Evolutionary conservation across 805 yeast species (phyloP).

Genomic region (Candida qinlingensis): DNA sequence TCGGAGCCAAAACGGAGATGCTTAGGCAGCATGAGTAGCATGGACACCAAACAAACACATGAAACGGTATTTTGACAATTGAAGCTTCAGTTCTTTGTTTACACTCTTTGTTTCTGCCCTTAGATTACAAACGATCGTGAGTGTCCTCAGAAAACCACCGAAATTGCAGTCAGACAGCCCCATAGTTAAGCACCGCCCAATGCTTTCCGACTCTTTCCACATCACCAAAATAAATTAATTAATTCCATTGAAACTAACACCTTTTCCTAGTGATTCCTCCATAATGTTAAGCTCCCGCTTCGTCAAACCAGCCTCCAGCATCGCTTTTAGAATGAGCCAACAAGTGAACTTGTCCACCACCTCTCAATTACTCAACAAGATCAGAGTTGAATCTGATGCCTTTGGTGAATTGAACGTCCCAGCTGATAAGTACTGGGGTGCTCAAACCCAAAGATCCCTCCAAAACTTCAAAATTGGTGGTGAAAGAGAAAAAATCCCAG

Average conservation of each 20-base stretch:
- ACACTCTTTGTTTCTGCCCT: too few relatives aligned
- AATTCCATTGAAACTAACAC: background rate
- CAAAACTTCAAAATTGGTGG: slow-evolving; percentile 97
- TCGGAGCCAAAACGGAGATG: background rate
- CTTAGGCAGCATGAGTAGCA: too few relatives aligned
- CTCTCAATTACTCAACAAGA: slow-evolving; percentile 7
- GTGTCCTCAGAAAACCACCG: too few relatives aligned
- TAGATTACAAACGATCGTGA: too few relatives aligned
- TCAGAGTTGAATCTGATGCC: slow-evolving; percentile 85
- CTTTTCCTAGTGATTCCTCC: background rate
- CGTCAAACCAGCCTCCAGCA: slow-evolving; percentile 5
- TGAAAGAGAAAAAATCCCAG: slow-evolving; percentile 82
- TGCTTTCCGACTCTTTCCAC: background rate
- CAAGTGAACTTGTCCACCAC: slow-evolving; percentile 7
- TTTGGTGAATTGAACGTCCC: slow-evolving; percentile 95
- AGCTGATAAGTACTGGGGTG: slow-evolving; percentile 89
- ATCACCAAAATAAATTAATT: background rate
- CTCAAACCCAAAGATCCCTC: slow-evolving; percentile 92
- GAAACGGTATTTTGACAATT: background rate
- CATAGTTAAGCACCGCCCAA: too few relatives aligned
- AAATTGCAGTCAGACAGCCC: too few relatives aligned
- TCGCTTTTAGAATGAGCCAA: slow-evolving; percentile 6
- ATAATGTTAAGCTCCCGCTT: slow-evolving; percentile 7
- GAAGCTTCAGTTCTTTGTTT: background rate
- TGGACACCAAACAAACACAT: background rate